Base-by-base conservation (phyloP, 1,139 yeast genomes). In the Hansenula anomala region DNA sequence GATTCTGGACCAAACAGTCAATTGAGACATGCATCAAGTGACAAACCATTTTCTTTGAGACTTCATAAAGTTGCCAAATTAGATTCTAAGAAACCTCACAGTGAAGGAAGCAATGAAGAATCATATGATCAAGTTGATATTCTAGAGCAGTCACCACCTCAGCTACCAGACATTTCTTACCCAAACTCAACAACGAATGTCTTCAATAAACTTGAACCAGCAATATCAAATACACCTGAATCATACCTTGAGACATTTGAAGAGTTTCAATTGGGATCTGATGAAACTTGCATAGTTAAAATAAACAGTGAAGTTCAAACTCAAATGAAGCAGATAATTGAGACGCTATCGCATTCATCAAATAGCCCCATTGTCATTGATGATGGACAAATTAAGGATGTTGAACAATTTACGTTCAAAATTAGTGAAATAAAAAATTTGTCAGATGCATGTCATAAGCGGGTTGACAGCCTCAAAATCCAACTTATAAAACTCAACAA, bases 121-220 rank as follows among this genome's bases (percentile, higher is more conserved):
- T 45, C 51, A 7, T 36, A 32, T 23, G 52, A 48, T 10, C 46
- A 48, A 8, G 22, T 44, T 30, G 53, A 49, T 30, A 46, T 47
- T 8, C 38, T 49, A 11, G 51, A 48, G 17, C 49, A 41, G 17
- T 30, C 31, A n/a, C 48, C 49, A 4, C 52, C 48, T 9, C 26
- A 38, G 5, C 34, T 47, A 8, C 49, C 47, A 9, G 10, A 26
- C 18, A 8, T 28, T 6, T 14, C 18, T 4, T 15, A 34, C 20
- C 24, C 30, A 12, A 14, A 19, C 28, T 14, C 15, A 25, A 24
- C 11, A 24, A 25, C 5, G 16, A 25, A 7, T 13, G 28, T 26
- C 17, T 26, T 26, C n/a, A 6, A n/a, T n/a, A 26, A 26, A 6
- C 22, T 6, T n/a, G 13, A 11, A 8, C 7, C 27, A 7, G 5